phyloP scores from a whole-genome alignment of 2,329 filamentous ascomycete species.

The Cladophialophora bantiana region DNA sequence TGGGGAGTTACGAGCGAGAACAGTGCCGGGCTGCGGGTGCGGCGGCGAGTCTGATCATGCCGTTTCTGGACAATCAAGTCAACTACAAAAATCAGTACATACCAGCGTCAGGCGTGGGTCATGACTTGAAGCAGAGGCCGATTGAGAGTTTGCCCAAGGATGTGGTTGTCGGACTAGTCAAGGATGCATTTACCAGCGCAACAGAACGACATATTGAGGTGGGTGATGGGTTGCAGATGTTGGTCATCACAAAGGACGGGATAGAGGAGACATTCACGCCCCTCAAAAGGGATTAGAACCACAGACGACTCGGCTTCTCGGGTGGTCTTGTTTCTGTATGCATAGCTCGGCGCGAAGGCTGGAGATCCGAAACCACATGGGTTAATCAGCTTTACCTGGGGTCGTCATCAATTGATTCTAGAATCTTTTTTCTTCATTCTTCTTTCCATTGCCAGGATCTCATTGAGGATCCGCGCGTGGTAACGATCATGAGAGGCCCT shows the following conservation, averaged over 20 bases:
- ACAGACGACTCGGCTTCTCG: background rate
- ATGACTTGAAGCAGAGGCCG: constrained; percentile 72
- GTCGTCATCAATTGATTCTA: background rate
- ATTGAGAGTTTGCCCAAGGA: constrained; percentile 66
- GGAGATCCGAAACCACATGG: constrained; percentile 11
- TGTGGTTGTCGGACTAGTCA: constrained; percentile 84
- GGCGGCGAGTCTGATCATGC: constrained; percentile 94
- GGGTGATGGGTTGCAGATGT: constrained; percentile 92
- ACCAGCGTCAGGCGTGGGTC: constrained; percentile 82
- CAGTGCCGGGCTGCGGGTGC: constrained; percentile 94
- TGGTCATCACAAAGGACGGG: constrained; percentile 86
- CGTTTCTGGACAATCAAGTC: constrained; percentile 98
- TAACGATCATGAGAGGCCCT: background rate
- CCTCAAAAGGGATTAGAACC: constrained; percentile 83
- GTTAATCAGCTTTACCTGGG: constrained; percentile 2
- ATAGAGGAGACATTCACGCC: constrained; percentile 84
- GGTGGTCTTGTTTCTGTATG: constrained; percentile 27
- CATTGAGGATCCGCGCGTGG: background rate
- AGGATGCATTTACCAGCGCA: constrained; percentile 97
- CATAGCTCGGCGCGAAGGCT: constrained; percentile 30
- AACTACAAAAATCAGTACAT: constrained; percentile 99
- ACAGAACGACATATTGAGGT: constrained; percentile 99
- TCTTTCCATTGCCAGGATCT: background rate
- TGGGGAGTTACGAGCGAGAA: constrained; percentile 96
- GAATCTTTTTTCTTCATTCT: constrained; percentile 7